Base-by-base conservation (phyloP, 208 protist species). In the Wallacemonas sp. region DNA sequence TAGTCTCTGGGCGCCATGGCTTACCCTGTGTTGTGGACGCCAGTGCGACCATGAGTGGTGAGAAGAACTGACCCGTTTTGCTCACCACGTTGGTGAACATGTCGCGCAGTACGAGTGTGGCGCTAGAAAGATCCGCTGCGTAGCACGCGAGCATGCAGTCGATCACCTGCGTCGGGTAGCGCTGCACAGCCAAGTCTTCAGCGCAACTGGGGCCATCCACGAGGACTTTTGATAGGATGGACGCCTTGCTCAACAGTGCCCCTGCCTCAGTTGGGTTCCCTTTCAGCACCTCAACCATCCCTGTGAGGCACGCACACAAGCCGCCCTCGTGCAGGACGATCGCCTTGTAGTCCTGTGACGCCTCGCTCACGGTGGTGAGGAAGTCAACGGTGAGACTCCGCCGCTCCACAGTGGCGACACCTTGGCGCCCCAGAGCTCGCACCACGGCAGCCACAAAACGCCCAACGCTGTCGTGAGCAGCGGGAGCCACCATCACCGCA, bases 1-100 rank as follows among this genome's bases (percentile, higher is more conserved):
- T 80, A 23, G 73, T 64, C 33, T 72, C 34, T 39, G 19, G n/a
- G 0, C 55, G 24, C 86, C 86, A 92, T 16, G 67, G 57, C 9
- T 24, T 48, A 5, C 21, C 39, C 6, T 71, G 74, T 19, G 76
- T 83, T 34, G 57, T 52, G 19, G 30, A n/a, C 5, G 72, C 63
- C 19, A 92, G 74, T 16, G 57, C 66, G 14, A 34, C 46, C 5
- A 85, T 65, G 29, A 92, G 78, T 12, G 44, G 60, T 30, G 74
- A 68, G 57, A 73, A 78, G 43, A 82, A 82, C 0, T 71, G 33
- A 12, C 72, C 71, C 6, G 76, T 86, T 49, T 83, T 86, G n/a
- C 73, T 54, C 30, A 78, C 68, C 12, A 88, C 12, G 19, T 65
- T 76, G 1, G 72, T 70, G 36, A 80, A 85, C 34, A 78, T 67